These are phyloP conservation scores for Bruguiera sexangula DNA, from an alignment of 345 rosid genomes.

Conservation along the genomic window DNA sequence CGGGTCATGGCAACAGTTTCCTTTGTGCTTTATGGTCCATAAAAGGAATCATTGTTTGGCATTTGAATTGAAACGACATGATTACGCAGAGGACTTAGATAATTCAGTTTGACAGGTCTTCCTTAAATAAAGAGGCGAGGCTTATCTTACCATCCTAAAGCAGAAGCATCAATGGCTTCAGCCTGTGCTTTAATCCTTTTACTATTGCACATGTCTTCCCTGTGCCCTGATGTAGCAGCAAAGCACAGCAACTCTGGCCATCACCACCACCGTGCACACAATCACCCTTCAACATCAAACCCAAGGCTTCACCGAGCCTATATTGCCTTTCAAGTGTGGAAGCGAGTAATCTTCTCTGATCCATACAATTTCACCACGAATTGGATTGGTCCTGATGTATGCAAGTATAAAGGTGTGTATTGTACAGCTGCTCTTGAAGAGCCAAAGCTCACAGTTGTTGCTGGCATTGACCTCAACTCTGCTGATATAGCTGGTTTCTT, in stretches of 20 bases:
- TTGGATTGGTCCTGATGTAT: constrained; percentile 75
- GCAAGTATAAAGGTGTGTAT: constrained; percentile 61
- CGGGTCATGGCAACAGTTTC: constrained; percentile 30
- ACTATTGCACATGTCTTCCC: constrained; percentile 25
- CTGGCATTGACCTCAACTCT: constrained; percentile 69
- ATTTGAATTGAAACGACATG: constrained; percentile 27
- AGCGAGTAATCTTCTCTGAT: constrained; percentile 73
- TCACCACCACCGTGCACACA: constrained; percentile 32
- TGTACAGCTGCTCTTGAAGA: constrained; percentile 57
- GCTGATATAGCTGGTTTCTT: constrained; percentile 78
- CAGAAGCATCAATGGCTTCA: constrained; percentile 40
- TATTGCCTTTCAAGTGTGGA: constrained; percentile 71
- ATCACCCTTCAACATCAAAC: constrained; percentile 34
- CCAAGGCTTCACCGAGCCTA: constrained; percentile 67
- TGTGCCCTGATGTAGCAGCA: constrained; percentile 34
- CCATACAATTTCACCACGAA: constrained; percentile 66
- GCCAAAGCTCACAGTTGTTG: constrained; percentile 47
- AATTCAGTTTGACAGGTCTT: constrained; percentile 13
- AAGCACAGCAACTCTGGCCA: constrained; percentile 36
- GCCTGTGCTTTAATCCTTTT: constrained; percentile 25
- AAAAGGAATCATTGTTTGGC: constrained; percentile 21
- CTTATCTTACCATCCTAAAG: constrained; percentile 11
- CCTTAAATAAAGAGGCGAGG: constrained; percentile 26
- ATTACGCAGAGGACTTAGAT: constrained; percentile 38
- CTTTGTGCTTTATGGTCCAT: constrained; percentile 14